Percentiles rank a stretch among this genome's conserved stretches.
Conservation (phyloP, 2,329 filamentous ascomycete genomes). For the Elsinoe ampelina region DNA sequence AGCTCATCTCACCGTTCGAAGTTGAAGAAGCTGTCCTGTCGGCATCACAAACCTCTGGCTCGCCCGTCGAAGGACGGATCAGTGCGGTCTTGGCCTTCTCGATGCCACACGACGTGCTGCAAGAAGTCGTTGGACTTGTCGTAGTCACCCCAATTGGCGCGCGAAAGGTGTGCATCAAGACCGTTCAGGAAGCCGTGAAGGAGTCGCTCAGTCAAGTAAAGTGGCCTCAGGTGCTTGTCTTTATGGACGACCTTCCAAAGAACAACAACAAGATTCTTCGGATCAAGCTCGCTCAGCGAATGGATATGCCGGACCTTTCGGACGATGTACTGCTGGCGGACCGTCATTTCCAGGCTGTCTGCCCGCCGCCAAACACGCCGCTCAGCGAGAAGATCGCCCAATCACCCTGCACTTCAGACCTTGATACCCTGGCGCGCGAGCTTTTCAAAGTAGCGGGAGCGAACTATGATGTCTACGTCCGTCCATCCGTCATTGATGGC, state of each 20-base stretch:
- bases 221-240: conserved; percentile 43
- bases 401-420: conserved; percentile 22
- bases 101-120: conserved; percentile 43
- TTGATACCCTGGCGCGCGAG: conserved; percentile 12
- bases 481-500: conserved; percentile 21
- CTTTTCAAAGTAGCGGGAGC: conserved; percentile 14
- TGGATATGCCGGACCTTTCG: conserved; percentile 37
- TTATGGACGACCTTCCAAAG: conserved; percentile 48
- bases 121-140: conserved; percentile 47
- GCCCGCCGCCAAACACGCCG: conserved; percentile 41
- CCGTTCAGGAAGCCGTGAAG: conserved; percentile 40
- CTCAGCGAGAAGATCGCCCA: conserved; percentile 35
- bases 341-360: conserved; percentile 43
- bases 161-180: conserved; percentile 40
- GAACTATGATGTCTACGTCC: conserved; percentile 22
- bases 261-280: conserved; percentile 53
- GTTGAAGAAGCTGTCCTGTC: conserved; percentile 49
- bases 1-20: conserved; percentile 51
- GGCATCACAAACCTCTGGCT: conserved; percentile 34
- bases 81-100: conserved; percentile 46
- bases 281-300: conserved; percentile 43
- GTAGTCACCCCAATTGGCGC: conserved; percentile 40
- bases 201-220: conserved; percentile 45
- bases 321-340: conserved; percentile 37
- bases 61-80: conserved; percentile 40